A percentile compares a stretch with the other conserved stretches of the same genome.
Conservation (phyloP, 495 filamentous ascomycete species). For the Penicillium diatomitis region DNA sequence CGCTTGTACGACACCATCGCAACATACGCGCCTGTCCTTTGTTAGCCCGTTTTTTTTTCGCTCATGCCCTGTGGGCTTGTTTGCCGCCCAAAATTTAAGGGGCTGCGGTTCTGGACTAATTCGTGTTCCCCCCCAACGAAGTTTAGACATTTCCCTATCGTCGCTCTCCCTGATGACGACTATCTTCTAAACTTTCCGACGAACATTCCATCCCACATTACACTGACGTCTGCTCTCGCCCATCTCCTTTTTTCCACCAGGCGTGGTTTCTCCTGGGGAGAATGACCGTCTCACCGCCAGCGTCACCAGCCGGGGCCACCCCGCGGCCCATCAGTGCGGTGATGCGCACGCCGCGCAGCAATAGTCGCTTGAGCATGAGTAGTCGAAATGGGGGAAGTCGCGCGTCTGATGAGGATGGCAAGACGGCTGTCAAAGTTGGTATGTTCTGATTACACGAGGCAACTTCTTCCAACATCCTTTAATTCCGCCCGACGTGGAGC, state of each 20-base stretch:
- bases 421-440: slow-evolving; percentile 99
- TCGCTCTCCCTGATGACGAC: slow-evolving; percentile 16
- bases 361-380: slow-evolving; percentile 81
- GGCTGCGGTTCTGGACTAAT: slow-evolving; percentile 6
- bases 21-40: too few relatives aligned
- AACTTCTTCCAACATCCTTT: slow-evolving; percentile 1
- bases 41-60: not conserved
- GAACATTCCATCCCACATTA: not conserved
- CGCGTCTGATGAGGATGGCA: slow-evolving; percentile 86
- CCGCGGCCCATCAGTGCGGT: slow-evolving; percentile 79
- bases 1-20: too few relatives aligned
- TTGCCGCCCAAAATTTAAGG: slow-evolving; percentile 10
- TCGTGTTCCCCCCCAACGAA: slow-evolving; percentile 7
- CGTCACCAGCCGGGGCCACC: slow-evolving; percentile 46
- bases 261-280: slow-evolving; percentile 17
- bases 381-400: slow-evolving; percentile 75
- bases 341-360: slow-evolving; percentile 72
- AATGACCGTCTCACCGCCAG: slow-evolving; percentile 52
- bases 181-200: not conserved
- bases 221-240: slow-evolving; percentile 5
- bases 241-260: slow-evolving; percentile 12
- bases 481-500: too few relatives aligned
- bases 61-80: not conserved
- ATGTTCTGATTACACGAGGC: slow-evolving; percentile 26
- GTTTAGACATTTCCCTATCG: slow-evolving; percentile 8